Base-by-base conservation (phyloP, 352 stramenopile species). In the Globisporangium abappressorium region DNA sequence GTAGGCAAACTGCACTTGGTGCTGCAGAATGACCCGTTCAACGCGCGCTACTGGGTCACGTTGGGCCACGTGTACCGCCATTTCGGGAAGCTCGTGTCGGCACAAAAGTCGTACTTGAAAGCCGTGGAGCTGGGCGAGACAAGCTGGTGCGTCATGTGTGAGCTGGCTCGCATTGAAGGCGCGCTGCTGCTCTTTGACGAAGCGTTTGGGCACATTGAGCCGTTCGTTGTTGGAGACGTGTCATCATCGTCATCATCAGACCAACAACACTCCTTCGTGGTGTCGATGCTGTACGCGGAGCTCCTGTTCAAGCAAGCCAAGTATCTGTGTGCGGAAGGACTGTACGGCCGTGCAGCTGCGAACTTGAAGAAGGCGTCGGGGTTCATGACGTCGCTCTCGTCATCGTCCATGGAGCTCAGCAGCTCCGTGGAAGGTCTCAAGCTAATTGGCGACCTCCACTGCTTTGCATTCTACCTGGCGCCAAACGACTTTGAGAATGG, bases 401-500 rank as follows among this genome's bases (percentile, higher is more conserved):
- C 71, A 0, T 34, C 62, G 8, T 84, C 78, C 6, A 51, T 51
- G 43, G 43, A 22, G 43, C 43, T 51, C 7, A 12, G 5, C 43
- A 51, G 43, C 43, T 51, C 43, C 15, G 73, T 70, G 5, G 78
- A 89, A 60, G 73, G 64, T 3, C 75, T 81, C 51, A 94, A 95
- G 71, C 59, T 96, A 38, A 76, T 95, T 2, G 89, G 86, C 24
- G 89, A 96, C 57, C 78, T 96, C 34, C 82, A 94, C 65, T 83
- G 79, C 57, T 94, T 95, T 67, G 84, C 85, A 24, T 96, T 93
- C 64, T 92, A 92, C 68, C 74, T 96, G 64, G 84, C 86, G 7
- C 85, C 86, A 5, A 63, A 74, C 12, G 70, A 90, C n/a, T 95
- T 95, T 54, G 55, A 58, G 1, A 18, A n/a, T 33, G 56, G 11